Base-by-base conservation (phyloP, 192 early-diverging fungal genomes). In the Backusella psychrophila region DNA sequence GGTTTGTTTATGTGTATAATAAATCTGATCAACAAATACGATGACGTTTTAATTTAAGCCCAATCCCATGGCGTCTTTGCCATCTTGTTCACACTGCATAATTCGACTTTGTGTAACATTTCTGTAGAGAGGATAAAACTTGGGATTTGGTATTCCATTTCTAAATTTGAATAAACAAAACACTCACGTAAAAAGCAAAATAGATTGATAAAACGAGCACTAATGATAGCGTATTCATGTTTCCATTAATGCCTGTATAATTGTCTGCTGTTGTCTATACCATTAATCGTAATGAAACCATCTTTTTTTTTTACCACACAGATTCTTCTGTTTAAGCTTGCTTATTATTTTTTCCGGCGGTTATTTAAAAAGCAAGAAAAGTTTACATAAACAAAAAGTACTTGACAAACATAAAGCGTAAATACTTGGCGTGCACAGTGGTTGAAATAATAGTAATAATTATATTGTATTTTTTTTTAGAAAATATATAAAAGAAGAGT, bases 61-160 rank as follows among this genome's bases (percentile, higher is more conserved):
- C 53, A 59, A 59, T 59, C 53, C 53, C 53, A 59, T 59, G 53
- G 53, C 53, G 53, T 59, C 53, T 59, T 59, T 59, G n/a, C 21
- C 53, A 3, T 23, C 23, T 59, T 59, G 0, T 12, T 11, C 4
- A 59, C 53, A 26, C 15, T 59, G 53, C 53, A 59, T 59, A 59
- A 59, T 23, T 59, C 12, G 15, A 12, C 8, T 23, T 7, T 29
- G 53, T 59, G 53, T 59, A 14, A 59, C 53, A 44, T 5, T 14
- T 5, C 0, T 14, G 42, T 44, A 44, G 4, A 44, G 42, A 44
- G 17, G 42, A 44, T 44, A 15, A 44, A 49, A n/a, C 46, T 49
- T 7, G 19, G 15, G 19, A 49, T 49, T 49, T 49, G 6, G 19
- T n/a, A 17, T 49, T 49, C 2, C 46, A n/a, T 49, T 49, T 49